Base-by-base conservation (phyloP, 139 green algal genomes). In the Nannochloris sp. region DNA sequence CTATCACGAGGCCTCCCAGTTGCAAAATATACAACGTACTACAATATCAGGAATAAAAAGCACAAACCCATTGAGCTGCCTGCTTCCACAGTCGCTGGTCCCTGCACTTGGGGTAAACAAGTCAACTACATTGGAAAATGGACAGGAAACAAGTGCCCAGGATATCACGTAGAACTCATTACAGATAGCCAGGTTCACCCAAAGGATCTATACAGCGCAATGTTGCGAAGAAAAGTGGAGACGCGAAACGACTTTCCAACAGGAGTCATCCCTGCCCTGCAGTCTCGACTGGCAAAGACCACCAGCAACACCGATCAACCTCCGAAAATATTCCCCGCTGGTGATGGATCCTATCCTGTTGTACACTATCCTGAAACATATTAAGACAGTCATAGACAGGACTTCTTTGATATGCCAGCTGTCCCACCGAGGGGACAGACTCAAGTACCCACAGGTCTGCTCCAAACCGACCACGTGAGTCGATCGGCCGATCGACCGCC, bases 11-110 rank as follows among this genome's bases (percentile, higher is more conserved):
- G 57, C 16, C 56, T 64, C 0, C 43, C 57, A 18, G 57, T 50
- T 36, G 62, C 54, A 29, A 25, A 37, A 6, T 69, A 29, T 23
- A 64, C 62, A 29, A 63, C 62, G 7, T 69, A 60, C 27, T 69
- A 59, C 54, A 69, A 69, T 50, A 27, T 69, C 23, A 29, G 50
- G 15, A 25, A 21, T 18, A 27, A 25, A 19, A 37, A 29, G 21
- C 4, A 27, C 7, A 31, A 18, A 7, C 50, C 50, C 15, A 58
- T 58, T 18, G 7, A 34, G 12, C 7, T 58, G 7, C 50, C 50
- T 15, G 21, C n/a, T 27, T 29, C 50, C 4, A 58, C 50, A 11
- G 23, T 58, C 12, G 50, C 50, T 10, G 50, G 50, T 37, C 12
- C 21, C 5, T 58, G 50, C 25, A 58, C 50, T 34, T 58, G 50